Evolutionary conservation across 78 protist species (phyloP).

Genomic region (slime mould (Dictyostelium discoideum)): DNA sequence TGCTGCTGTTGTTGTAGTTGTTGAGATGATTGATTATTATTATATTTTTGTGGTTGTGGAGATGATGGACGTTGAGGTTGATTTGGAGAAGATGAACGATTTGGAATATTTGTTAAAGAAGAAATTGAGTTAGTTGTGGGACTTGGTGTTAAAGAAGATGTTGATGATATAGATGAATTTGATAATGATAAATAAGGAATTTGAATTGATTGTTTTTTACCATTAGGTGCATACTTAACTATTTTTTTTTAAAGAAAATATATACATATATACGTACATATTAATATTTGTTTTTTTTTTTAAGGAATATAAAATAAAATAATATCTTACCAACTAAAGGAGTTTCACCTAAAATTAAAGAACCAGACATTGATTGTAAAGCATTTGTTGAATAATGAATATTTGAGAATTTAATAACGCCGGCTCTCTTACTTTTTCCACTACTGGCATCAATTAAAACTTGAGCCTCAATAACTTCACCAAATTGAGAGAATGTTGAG

Average conservation of each 20-base stretch:
- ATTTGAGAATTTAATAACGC: conserved; percentile 21
- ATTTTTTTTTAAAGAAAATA: neutral
- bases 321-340: conserved; percentile 40
- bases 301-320: neutral
- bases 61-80: conserved; percentile 29
- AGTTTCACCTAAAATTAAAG: conserved; percentile 47
- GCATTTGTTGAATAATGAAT: conserved; percentile 19
- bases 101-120: neutral
- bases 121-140: neutral
- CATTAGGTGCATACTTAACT: neutral
- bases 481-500: conserved; percentile 35
- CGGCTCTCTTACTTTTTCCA: conserved; percentile 56
- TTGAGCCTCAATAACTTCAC: conserved; percentile 44
- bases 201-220: neutral
- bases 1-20: neutral
- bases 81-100: neutral
- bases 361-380: conserved; percentile 26
- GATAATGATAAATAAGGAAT: neutral
- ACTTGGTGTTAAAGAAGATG: neutral
- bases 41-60: neutral
- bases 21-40: neutral
- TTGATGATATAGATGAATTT: neutral
- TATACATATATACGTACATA: neutral
- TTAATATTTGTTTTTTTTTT: neutral
- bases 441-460: conserved; percentile 14